Evolutionary conservation across 2,329 filamentous ascomycete genomes (phyloP).

Genomic region (Monilinia laxa): DNA sequence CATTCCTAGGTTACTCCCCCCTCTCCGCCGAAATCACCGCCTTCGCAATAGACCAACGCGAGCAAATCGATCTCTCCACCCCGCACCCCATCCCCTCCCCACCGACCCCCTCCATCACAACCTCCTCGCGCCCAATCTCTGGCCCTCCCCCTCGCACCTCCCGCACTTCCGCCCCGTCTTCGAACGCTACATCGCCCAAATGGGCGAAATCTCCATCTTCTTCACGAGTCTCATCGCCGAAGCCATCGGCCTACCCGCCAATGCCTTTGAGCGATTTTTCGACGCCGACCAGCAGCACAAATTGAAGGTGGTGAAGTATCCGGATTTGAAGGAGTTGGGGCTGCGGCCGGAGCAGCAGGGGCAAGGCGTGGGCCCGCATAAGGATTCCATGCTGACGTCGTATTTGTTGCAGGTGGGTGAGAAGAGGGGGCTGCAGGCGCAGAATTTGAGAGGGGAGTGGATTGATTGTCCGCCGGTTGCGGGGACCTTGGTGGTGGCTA

Average conservation of each 20-base stretch:
- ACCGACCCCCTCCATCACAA: constrained; percentile 70
- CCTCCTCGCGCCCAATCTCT: constrained; percentile 75
- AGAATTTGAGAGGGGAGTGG: constrained; percentile 76
- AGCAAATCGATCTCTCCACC: constrained; percentile 85
- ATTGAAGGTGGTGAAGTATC: constrained; percentile 86
- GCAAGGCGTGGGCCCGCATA: constrained; percentile 74
- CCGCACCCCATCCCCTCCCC: constrained; percentile 66
- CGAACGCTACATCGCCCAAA: constrained; percentile 71
- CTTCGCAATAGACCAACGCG: constrained; percentile 72
- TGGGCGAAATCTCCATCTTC: constrained; percentile 68
- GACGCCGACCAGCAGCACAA: constrained; percentile 73
- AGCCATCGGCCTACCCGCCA: constrained; percentile 67
- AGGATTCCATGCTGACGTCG: constrained; percentile 79
- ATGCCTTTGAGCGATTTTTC: constrained; percentile 78
- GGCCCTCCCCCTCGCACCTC: constrained; percentile 64
- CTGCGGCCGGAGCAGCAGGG: constrained; percentile 44
- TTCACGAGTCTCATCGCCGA: constrained; percentile 83
- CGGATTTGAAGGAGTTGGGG: constrained; percentile 64
- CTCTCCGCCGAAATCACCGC: constrained; percentile 71
- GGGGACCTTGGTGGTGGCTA: constrained; percentile 80
- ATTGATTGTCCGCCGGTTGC: constrained; percentile 75
- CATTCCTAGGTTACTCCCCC: constrained; percentile 68
- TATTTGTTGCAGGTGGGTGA: constrained; percentile 77
- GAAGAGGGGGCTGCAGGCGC: constrained; percentile 79
- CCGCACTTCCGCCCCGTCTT: constrained; percentile 68